These are phyloP conservation scores for Lecanicillium sp. DNA, from an alignment of 2,329 filamentous ascomycete genomes.

Conservation along the genomic window DNA sequence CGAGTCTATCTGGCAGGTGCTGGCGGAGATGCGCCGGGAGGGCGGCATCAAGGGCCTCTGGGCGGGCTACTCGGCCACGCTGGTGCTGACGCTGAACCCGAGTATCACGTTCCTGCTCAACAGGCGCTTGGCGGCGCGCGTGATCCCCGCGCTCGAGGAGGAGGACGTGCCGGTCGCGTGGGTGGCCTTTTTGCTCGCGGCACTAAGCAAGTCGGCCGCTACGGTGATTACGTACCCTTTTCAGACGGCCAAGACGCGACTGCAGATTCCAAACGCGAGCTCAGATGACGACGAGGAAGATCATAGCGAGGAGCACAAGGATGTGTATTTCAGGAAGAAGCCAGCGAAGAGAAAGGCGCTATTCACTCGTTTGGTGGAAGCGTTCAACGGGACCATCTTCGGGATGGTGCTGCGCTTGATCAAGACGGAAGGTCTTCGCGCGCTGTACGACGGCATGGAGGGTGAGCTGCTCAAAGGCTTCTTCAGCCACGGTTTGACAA, in stretches of 20 bases:
- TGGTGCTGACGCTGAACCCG: slow-evolving; percentile 79
- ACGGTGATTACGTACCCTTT: slow-evolving; percentile 78
- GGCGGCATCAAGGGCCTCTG: slow-evolving; percentile 73
- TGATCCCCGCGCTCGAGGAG: slow-evolving; percentile 46
- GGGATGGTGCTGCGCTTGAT: slow-evolving; percentile 53
- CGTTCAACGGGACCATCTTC: slow-evolving; percentile 50
- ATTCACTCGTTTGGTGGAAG: slow-evolving; percentile 16
- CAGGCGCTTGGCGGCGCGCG: slow-evolving; percentile 57
- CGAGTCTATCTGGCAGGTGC: slow-evolving; percentile 48
- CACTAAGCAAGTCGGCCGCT: slow-evolving; percentile 71
- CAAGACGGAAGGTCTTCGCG: slow-evolving; percentile 58
- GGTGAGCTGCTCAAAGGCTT: slow-evolving; percentile 79
- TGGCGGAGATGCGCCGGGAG: slow-evolving; percentile 57
- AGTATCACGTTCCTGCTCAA: slow-evolving; percentile 82
- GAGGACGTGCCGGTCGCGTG: slow-evolving; percentile 34
- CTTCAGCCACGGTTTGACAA: slow-evolving; percentile 78
- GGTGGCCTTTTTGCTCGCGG: slow-evolving; percentile 51
- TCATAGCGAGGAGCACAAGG: background rate
- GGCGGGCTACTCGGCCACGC: slow-evolving; percentile 77
- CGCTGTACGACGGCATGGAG: slow-evolving; percentile 69
- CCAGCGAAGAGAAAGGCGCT: slow-evolving; percentile 6
- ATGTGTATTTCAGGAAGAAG: slow-evolving; percentile 8
- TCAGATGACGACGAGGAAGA: slow-evolving; percentile 3
- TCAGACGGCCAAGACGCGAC: slow-evolving; percentile 73
- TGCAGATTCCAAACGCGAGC: slow-evolving; percentile 50